These are phyloP conservation scores for Parathielavia hyrcaniae DNA, from an alignment of 495 filamentous ascomycete genomes.

Conservation along the genomic window DNA sequence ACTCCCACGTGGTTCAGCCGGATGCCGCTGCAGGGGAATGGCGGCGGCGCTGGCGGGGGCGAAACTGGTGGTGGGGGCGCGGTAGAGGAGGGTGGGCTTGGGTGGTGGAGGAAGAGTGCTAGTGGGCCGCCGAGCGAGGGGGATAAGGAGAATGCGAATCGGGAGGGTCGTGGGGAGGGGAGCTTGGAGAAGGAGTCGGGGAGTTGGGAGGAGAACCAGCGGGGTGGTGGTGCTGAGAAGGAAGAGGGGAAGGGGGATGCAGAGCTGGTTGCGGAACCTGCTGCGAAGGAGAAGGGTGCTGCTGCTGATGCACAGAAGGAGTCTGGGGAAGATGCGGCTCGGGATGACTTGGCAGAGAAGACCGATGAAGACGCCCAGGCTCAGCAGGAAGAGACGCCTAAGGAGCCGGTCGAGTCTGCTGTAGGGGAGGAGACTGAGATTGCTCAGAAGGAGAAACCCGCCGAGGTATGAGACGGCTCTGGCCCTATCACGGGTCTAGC, in stretches of 20 bases:
- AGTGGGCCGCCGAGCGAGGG: constrained; percentile 32
- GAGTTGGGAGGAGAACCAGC: not conserved
- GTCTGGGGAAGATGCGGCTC: not conserved
- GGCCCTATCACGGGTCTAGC: not conserved
- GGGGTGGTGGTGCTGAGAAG: not conserved
- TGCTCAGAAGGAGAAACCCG: not conserved
- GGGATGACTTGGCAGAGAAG: not conserved
- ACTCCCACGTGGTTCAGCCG: constrained; percentile 25
- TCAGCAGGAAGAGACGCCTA: not conserved
- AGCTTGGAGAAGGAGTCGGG: not conserved
- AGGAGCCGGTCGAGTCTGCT: too few relatives aligned
- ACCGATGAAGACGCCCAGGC: not conserved
- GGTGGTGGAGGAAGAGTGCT: constrained; percentile 23
- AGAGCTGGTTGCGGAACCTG: too few relatives aligned
- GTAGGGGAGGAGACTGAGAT: not conserved
- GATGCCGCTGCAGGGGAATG: not conserved
- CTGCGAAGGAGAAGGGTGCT: not conserved
- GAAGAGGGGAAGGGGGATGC: not conserved
- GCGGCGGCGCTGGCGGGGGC: constrained; percentile 6
- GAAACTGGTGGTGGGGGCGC: constrained; percentile 7
- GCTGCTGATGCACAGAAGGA: not conserved
- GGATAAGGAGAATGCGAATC: constrained; percentile 46
- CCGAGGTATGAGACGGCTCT: not conserved
- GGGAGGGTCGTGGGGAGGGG: not conserved
- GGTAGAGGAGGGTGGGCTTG: constrained; percentile 15